Evolutionary conservation across 2,329 filamentous ascomycete genomes (phyloP).

Genomic region (Fusarium globosum): DNA sequence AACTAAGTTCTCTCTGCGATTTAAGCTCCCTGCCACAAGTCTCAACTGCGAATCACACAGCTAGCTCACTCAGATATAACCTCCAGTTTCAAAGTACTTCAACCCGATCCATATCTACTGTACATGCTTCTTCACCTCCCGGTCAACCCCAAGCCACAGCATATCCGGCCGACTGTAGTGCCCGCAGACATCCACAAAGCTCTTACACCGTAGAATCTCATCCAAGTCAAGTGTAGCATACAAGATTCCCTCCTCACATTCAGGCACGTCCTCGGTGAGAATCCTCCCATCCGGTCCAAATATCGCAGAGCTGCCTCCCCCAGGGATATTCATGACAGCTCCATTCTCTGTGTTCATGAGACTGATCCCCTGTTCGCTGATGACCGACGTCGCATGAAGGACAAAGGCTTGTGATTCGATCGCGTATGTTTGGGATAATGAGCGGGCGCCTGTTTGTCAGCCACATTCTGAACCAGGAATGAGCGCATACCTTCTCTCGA

Average conservation of each 20-base stretch:
- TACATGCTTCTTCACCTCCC: conserved; percentile 1
- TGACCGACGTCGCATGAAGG: neutral
- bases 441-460: neutral
- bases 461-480: too few species aligned
- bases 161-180: conserved; percentile 52
- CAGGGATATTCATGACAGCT: neutral
- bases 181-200: conserved; percentile 51
- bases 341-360: neutral
- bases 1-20: too few species aligned
- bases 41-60: too few species aligned
- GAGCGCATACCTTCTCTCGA: conserved; percentile 19
- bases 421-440: neutral
- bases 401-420: neutral
- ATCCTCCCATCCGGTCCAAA: neutral
- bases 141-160: conserved; percentile 47
- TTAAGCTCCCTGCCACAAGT: too few species aligned
- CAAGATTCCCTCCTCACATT: conserved; percentile 56
- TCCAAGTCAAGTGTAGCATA: conserved; percentile 61
- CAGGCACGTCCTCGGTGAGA: neutral
- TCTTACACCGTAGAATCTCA: conserved; percentile 51
- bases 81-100: too few species aligned
- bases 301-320: neutral
- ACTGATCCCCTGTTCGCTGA: accelerated
- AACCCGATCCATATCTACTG: neutral
- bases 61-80: too few species aligned